A percentile compares a stretch with the other conserved stretches of the same genome.
Conservation (phyloP, 202 grass and related monocot species). For the Dendrocalamus latiflorus region DNA sequence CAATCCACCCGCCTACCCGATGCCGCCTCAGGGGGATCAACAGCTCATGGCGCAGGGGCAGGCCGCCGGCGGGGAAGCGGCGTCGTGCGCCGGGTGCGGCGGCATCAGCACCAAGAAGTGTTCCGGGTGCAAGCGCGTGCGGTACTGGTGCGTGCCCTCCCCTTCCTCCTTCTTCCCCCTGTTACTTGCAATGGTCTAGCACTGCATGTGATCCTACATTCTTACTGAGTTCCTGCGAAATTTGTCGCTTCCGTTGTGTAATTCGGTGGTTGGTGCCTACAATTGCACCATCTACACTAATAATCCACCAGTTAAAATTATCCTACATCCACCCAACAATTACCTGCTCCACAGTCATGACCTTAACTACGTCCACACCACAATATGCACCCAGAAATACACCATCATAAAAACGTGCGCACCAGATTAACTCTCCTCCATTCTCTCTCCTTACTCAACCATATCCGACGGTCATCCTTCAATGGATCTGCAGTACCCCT, state of each 20-base stretch:
- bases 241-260: neutral
- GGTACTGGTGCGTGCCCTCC: conserved; percentile 65
- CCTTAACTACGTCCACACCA: too few species aligned
- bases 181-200: neutral
- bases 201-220: conserved; percentile 18
- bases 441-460: too few species aligned
- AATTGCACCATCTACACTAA: too few species aligned
- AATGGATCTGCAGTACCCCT: too few species aligned
- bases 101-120: conserved; percentile 45
- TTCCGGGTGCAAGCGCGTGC: conserved; percentile 78
- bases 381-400: too few species aligned
- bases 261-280: neutral
- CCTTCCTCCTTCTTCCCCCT: neutral
- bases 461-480: too few species aligned
- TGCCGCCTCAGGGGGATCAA: conserved; percentile 11
- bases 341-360: too few species aligned
- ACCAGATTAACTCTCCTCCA: too few species aligned
- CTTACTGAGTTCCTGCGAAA: neutral
- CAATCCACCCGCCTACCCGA: neutral
- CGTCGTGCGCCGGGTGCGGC: conserved; percentile 56
- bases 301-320: too few species aligned
- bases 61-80: neutral
- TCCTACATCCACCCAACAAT: too few species aligned
- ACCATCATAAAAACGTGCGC: too few species aligned
- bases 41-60: neutral